Conservation (phyloP, 352 stramenopile species). For the Globisporangium alternatum region DNA sequence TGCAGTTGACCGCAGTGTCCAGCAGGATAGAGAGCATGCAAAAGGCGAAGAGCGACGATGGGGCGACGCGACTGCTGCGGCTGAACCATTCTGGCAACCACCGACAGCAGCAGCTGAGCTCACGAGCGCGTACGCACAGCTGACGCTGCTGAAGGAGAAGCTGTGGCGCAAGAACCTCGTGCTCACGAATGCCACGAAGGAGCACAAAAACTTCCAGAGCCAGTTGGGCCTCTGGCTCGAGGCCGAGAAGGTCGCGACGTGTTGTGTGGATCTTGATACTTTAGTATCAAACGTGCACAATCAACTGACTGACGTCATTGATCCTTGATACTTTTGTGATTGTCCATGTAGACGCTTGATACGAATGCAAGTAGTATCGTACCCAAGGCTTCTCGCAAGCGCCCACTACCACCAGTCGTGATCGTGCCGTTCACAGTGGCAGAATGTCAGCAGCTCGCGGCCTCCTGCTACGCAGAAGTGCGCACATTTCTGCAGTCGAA, state of each 20-base stretch:
- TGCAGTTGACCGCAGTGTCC: background rate
- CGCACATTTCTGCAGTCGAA: slow-evolving; percentile 37
- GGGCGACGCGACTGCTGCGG: background rate
- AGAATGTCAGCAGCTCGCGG: slow-evolving; percentile 39
- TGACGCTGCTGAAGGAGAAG: slow-evolving; percentile 45
- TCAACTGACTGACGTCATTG: no score
- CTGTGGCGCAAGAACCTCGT: slow-evolving; percentile 46
- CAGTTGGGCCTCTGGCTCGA: slow-evolving; percentile 31
- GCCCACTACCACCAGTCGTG: background rate
- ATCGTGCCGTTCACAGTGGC: slow-evolving; percentile 22
- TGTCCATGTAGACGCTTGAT: background rate
- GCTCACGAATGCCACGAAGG: slow-evolving; percentile 29
- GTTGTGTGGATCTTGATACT: background rate
- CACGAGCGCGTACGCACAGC: slow-evolving; percentile 41
- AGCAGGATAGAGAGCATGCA: background rate
- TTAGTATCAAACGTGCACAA: background rate
- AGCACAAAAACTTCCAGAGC: slow-evolving; percentile 40
- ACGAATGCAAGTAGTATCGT: background rate
- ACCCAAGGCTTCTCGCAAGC: background rate
- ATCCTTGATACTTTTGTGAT: background rate
- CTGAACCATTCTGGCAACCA: background rate
- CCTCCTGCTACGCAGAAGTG: slow-evolving; percentile 37
- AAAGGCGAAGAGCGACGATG: background rate
- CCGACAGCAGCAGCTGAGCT: slow-evolving; percentile 9
- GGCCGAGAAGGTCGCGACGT: slow-evolving; percentile 10